Conservation (phyloP, 2,329 filamentous ascomycete genomes). For the Aspergillus melleus region DNA sequence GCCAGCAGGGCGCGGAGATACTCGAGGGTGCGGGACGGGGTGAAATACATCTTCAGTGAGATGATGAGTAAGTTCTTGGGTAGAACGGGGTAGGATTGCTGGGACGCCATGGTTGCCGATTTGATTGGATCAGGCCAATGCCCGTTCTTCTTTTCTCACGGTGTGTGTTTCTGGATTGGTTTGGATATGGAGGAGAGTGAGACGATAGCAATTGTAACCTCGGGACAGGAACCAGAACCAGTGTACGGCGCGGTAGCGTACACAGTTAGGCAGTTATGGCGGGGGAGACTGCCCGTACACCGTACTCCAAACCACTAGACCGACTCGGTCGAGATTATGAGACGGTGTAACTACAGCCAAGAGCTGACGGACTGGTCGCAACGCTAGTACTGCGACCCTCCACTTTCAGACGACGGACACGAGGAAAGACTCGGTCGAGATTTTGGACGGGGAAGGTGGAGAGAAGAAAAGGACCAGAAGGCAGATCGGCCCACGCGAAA, state of each 20-base stretch:
- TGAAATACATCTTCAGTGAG: constrained; percentile 43
- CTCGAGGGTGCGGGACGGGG: constrained; percentile 52
- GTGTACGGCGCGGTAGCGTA: too few species aligned
- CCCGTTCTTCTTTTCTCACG: neutral
- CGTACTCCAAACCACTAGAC: neutral
- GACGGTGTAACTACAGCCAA: neutral
- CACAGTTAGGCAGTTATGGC: too few species aligned
- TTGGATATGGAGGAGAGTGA: neutral
- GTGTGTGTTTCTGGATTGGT: neutral
- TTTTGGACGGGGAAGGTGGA: neutral
- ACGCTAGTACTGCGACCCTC: neutral
- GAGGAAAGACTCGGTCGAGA: neutral
- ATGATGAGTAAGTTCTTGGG: constrained; percentile 41
- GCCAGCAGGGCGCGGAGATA: constrained; percentile 55
- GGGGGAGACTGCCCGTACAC: too few species aligned
- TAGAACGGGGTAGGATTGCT: constrained; percentile 24
- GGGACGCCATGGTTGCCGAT: constrained; percentile 18
- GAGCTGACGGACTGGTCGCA: neutral
- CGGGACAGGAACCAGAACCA: neutral
- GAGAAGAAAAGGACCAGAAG: constrained; percentile 7
- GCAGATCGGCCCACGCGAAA: constrained; percentile 17
- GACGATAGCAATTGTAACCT: neutral
- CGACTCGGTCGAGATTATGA: neutral
- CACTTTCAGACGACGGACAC: neutral
- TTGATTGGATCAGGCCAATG: neutral